These are phyloP conservation scores for Annulohypoxylon truncatum DNA, from an alignment of 2,329 filamentous ascomycete genomes.

Conservation along the genomic window DNA sequence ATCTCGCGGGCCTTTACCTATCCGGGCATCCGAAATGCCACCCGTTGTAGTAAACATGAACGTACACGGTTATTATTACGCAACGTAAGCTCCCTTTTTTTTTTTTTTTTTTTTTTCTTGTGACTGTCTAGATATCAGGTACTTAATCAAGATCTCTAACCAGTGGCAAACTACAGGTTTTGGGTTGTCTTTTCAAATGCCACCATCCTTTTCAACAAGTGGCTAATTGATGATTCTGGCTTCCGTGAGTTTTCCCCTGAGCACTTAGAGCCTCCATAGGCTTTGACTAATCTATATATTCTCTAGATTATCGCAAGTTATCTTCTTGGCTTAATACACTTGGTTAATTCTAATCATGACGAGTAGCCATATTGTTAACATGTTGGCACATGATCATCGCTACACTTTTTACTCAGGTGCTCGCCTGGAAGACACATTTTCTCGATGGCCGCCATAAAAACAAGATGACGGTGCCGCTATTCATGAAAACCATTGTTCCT, in stretches of 20 bases:
- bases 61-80: slow-evolving; percentile 22
- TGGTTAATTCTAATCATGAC: slow-evolving; percentile 43
- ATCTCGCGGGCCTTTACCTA: neutral
- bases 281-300: neutral
- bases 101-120: too few species aligned
- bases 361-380: slow-evolving; percentile 66
- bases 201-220: slow-evolving; percentile 94
- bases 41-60: neutral
- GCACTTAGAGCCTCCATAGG: neutral
- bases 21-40: neutral
- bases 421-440: slow-evolving; percentile 71
- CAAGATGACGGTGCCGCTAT: slow-evolving; percentile 70
- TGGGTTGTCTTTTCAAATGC: slow-evolving; percentile 89
- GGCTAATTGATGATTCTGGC: slow-evolving; percentile 78
- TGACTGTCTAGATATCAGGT: neutral
- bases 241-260: slow-evolving; percentile 71
- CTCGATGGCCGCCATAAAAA: slow-evolving; percentile 72
- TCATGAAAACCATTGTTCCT: slow-evolving; percentile 72
- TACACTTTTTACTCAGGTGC: slow-evolving; percentile 72
- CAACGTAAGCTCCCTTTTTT: slow-evolving; percentile 26
- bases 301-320: slow-evolving; percentile 38
- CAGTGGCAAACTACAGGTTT: slow-evolving; percentile 55
- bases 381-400: slow-evolving; percentile 77
- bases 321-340: neutral
- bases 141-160: slow-evolving; percentile 1